Percentiles rank a stretch among this genome's conserved stretches.
phyloP scores from a whole-genome alignment of 164 flowering plant genomes.

The Annona squamosa region DNA sequence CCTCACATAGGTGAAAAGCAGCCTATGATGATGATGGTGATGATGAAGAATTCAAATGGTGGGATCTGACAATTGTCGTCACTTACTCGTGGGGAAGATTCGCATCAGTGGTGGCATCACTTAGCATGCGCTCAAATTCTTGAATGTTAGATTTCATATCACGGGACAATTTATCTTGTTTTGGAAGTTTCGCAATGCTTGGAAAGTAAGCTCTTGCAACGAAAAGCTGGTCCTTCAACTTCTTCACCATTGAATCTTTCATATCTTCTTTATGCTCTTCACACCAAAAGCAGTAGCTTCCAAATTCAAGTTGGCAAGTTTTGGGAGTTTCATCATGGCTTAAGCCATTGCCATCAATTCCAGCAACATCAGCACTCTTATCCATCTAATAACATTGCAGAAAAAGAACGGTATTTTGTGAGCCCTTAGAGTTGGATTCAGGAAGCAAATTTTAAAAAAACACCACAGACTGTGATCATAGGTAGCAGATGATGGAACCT shows the following conservation, averaged over 20 bases:
- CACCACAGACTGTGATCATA: not conserved
- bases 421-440: not conserved
- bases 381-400: conserved; percentile 18
- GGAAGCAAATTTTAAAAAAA: not conserved
- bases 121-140: conserved; percentile 77
- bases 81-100: conserved; percentile 89
- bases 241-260: conserved; percentile 73
- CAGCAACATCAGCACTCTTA: conserved; percentile 3
- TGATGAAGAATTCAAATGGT: not conserved
- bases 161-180: conserved; percentile 54
- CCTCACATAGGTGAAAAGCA: too few relatives aligned
- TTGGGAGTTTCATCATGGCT: conserved; percentile 36
- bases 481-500: too few relatives aligned
- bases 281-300: conserved; percentile 93
- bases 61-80: conserved; percentile 2
- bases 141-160: conserved; percentile 88
- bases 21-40: too few relatives aligned
- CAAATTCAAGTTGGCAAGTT: conserved; percentile 66
- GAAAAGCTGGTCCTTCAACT: conserved; percentile 80
- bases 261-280: conserved; percentile 62
- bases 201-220: conserved; percentile 94
- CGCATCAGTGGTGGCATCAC: conserved; percentile 70
- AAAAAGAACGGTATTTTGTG: conserved; percentile 7
- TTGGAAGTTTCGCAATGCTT: conserved; percentile 80
- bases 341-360: conserved; percentile 15